Evolutionary conservation across 768 basidiomycete species (phyloP).

Genomic region (Collybia mongolica): DNA sequence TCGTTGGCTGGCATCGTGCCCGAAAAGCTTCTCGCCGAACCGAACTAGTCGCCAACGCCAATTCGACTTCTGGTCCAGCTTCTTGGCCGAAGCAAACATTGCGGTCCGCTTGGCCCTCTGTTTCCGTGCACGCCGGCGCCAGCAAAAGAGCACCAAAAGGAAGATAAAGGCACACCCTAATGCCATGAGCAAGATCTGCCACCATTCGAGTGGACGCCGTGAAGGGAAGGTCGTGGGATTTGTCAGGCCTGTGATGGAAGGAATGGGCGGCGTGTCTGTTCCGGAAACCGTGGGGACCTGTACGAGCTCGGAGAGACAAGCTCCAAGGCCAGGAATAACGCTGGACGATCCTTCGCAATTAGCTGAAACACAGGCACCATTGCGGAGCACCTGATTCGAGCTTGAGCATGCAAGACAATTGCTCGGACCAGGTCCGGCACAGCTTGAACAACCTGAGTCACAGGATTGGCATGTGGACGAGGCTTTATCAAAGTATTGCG

Average conservation of each 20-base stretch:
- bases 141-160: constrained; percentile 60
- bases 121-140: constrained; percentile 69
- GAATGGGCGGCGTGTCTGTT: constrained; percentile 47
- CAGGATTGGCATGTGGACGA: constrained; percentile 67
- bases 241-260: constrained; percentile 55
- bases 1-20: constrained; percentile 29
- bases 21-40: constrained; percentile 60
- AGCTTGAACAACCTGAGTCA: constrained; percentile 77
- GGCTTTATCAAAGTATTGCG: constrained; percentile 69
- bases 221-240: constrained; percentile 40
- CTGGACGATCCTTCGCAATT: constrained; percentile 55
- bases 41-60: constrained; percentile 60
- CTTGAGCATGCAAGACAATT: constrained; percentile 76
- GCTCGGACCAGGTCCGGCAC: constrained; percentile 63
- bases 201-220: constrained; percentile 59
- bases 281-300: constrained; percentile 45
- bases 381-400: constrained; percentile 57
- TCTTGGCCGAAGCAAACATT: constrained; percentile 60
- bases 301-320: constrained; percentile 79
- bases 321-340: constrained; percentile 69
- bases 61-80: constrained; percentile 40
- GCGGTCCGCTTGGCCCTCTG: constrained; percentile 66
- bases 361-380: constrained; percentile 62
- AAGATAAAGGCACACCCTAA: constrained; percentile 82
- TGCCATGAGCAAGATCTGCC: constrained; percentile 83